Evolutionary conservation across 1,139 yeast genomes (phyloP), one percentile per base, ranked within the genome.

Genomic region (Nadsonia commutata): DNA sequence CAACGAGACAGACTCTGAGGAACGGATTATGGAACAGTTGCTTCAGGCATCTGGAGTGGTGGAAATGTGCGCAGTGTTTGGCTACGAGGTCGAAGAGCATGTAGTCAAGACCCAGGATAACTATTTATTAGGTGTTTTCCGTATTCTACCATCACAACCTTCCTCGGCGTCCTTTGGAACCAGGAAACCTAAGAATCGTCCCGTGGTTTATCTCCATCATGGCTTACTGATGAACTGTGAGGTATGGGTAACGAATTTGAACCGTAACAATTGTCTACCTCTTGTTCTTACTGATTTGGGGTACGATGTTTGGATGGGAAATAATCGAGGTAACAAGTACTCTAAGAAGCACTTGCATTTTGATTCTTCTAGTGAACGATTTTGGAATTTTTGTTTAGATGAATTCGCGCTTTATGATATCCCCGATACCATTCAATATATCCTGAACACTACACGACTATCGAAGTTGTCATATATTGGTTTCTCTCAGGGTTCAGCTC

Each of bases 241-340:
- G 55, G 74, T 88, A 7, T 84, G 95, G 96, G 76, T 82, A 39
- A 74, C 90, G 23, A 57, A 57, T 21, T 58, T 77, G 31, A 74
- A 78, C 16, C 72, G 76, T 39, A 57, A 73, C 37, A 68, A 71
- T 43, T 82, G 83, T 54, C 61, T 88, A 44, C 95, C 97, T 0
- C 80, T 82, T 55, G 66, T 75, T 2, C 67, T 88, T 40, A 83
- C 80, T 45, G 88, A 83, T 49, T 59, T 77, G 48, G 95, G 95
- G 2, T 85, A 78, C 58, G 95, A 85, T 56, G 94, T 85, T n/a
- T 85, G 93, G 88, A 63, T 85, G 50, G 95, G 95, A 1, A 85
- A 85, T 59, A 85, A 85, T 56, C 66, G 95, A 44, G 95, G 95
- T 20, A 86, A 85, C 63, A 85, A 85, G 63, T 85, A 85, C 62